phyloP scores from a whole-genome alignment of 768 basidiomycete genomes.

The Termitomyces eurrhizus region DNA sequence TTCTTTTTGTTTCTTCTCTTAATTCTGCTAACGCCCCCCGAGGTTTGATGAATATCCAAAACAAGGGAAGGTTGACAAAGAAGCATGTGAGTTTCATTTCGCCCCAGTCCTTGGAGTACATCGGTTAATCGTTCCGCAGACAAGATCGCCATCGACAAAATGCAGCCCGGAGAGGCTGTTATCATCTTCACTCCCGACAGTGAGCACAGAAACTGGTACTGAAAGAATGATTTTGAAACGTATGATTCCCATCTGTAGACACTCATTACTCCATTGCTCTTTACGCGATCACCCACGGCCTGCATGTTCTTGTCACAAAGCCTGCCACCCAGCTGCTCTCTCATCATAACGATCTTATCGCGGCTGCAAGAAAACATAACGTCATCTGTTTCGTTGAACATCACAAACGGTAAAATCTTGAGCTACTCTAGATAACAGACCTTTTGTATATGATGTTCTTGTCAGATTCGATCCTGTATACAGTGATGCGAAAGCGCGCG shows the following conservation, averaged over 20 bases:
- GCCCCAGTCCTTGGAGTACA: background rate
- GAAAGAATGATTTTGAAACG: background rate
- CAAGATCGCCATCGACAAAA: constrained; percentile 72
- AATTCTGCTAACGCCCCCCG: background rate
- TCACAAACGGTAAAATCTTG: constrained; percentile 64
- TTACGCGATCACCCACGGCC: constrained; percentile 79
- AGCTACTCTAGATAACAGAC: background rate
- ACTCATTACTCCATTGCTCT: constrained; percentile 85
- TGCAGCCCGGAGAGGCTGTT: constrained; percentile 82
- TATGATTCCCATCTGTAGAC: constrained; percentile 30
- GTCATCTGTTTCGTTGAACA: constrained; percentile 94
- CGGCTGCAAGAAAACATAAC: constrained; percentile 71
- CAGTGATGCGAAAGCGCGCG: constrained; percentile 82
- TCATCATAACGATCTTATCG: constrained; percentile 77
- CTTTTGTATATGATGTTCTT: background rate
- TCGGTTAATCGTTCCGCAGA: constrained; percentile 40
- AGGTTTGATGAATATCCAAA: constrained; percentile 83
- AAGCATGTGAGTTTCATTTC: constrained; percentile 63
- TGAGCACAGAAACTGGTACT: constrained; percentile 27
- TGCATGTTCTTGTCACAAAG: constrained; percentile 92
- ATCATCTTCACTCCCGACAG: constrained; percentile 93
- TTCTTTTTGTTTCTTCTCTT: background rate
- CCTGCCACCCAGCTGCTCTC: constrained; percentile 84
- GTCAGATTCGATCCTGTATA: constrained; percentile 84
- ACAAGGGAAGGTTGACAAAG: constrained; percentile 60